Conservation (phyloP, 768 basidiomycete species). For the Pisolithus orientalis region DNA sequence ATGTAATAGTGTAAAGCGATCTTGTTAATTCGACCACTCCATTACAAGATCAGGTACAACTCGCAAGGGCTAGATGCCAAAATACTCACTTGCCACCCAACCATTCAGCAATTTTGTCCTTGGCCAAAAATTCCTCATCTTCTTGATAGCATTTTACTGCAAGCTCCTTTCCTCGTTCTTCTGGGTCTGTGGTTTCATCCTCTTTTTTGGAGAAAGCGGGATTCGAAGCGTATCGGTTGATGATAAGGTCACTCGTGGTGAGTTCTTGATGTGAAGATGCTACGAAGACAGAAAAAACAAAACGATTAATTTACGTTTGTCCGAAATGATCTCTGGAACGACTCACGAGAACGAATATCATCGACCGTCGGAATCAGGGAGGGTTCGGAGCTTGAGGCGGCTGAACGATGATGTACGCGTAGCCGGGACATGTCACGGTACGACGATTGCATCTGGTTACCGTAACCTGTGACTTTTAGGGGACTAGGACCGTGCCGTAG, state of each 20-base stretch:
- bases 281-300: conserved; percentile 10
- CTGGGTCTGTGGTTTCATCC: conserved; percentile 49
- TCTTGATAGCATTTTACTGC: conserved; percentile 81
- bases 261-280: conserved; percentile 50
- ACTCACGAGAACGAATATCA: conserved; percentile 45
- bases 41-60: conserved; percentile 1
- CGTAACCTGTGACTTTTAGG: conserved; percentile 36
- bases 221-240: conserved; percentile 39
- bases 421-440: conserved; percentile 40
- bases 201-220: conserved; percentile 35
- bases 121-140: conserved; percentile 75
- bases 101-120: conserved; percentile 96
- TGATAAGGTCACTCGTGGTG: conserved; percentile 42
- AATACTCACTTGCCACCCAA: conserved; percentile 83
- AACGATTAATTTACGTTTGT: conserved; percentile 6
- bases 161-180: conserved; percentile 60
- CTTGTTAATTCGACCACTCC: conserved; percentile 72
- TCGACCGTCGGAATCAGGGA: conserved; percentile 56
- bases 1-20: conserved; percentile 75
- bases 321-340: conserved; percentile 6
- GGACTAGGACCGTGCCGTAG: conserved; percentile 37
- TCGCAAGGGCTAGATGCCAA: conserved; percentile 1
- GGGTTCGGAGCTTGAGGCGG: conserved; percentile 79
- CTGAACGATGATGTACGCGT: conserved; percentile 62
- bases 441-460: conserved; percentile 29